Evolutionary conservation across 2,329 filamentous ascomycete species (phyloP).

Genomic region (Fusarium citri): DNA sequence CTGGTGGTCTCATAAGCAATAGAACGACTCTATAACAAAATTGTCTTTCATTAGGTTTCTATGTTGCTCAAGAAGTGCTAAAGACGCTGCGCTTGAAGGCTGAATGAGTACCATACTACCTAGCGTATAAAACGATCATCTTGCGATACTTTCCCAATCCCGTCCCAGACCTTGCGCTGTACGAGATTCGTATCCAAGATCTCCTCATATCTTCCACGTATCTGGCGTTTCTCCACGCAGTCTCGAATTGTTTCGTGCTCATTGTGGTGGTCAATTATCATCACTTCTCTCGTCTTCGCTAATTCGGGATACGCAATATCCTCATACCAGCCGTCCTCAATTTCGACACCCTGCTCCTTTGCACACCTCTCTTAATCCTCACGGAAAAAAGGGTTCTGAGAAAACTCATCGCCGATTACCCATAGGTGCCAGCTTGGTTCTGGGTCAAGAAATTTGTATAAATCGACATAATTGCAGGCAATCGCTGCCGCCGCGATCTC

Average conservation of each 20-base stretch:
- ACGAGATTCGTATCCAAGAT: background rate
- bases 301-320: background rate
- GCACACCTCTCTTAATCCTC: slow-evolving; percentile 5
- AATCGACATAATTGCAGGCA: background rate
- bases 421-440: background rate
- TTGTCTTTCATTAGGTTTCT: background rate
- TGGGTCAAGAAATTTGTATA: background rate
- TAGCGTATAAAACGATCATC: no score
- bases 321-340: background rate
- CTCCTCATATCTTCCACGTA: background rate
- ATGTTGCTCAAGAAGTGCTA: no score
- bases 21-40: background rate
- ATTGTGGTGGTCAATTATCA: background rate
- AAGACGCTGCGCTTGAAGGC: no score
- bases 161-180: background rate
- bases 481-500: slow-evolving; percentile 5
- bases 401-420: background rate
- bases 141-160: background rate
- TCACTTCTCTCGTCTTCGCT: background rate
- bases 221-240: background rate
- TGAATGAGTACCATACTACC: no score
- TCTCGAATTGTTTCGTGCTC: background rate
- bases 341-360: background rate
- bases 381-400: background rate
- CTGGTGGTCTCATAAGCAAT: background rate